Conservation (phyloP, 2,329 filamentous ascomycete genomes). For the Apiospora arundinis region DNA sequence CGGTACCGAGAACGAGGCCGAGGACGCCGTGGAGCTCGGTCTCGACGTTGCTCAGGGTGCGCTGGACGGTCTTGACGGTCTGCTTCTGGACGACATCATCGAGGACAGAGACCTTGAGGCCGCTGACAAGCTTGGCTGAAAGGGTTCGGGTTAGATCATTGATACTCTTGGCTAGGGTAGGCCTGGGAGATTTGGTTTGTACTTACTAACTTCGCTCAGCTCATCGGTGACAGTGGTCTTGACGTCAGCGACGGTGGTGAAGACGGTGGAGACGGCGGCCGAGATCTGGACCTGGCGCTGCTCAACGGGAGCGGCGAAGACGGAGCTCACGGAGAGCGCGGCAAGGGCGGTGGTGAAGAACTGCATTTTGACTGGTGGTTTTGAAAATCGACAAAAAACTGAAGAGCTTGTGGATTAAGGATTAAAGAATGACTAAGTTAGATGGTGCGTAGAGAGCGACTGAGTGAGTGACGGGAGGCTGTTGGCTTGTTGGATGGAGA, state of each 20-base stretch:
- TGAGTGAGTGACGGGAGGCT: conserved; percentile 35
- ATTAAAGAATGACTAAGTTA: conserved; percentile 38
- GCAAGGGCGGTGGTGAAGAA: conserved; percentile 40
- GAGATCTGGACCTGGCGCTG: conserved; percentile 24
- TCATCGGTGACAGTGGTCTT: conserved; percentile 16
- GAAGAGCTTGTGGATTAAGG: conserved; percentile 24
- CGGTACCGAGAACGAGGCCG: conserved; percentile 29
- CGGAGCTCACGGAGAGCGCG: conserved; percentile 41
- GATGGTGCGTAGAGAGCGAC: conserved; percentile 29
- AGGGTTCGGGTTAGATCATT: conserved; percentile 24
- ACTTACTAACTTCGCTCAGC: conserved; percentile 29
- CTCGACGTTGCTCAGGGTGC: conserved; percentile 32
- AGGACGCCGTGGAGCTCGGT: conserved; percentile 33
- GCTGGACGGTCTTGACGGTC: conserved; percentile 30
- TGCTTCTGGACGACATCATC: not conserved
- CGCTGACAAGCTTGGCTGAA: conserved; percentile 27
- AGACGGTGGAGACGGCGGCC: conserved; percentile 30
- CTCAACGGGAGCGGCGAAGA: conserved; percentile 35
- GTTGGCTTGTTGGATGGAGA: conserved; percentile 30
- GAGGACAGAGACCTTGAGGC: conserved; percentile 9
- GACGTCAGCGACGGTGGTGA: conserved; percentile 24
- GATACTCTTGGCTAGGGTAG: not conserved
- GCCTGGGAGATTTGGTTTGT: too few relatives aligned
- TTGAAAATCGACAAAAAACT: conserved; percentile 22
- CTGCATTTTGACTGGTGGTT: conserved; percentile 37